These are phyloP conservation scores for Beauveria sp. DNA, from an alignment of 2,329 filamentous ascomycete species.

Conservation along the genomic window DNA sequence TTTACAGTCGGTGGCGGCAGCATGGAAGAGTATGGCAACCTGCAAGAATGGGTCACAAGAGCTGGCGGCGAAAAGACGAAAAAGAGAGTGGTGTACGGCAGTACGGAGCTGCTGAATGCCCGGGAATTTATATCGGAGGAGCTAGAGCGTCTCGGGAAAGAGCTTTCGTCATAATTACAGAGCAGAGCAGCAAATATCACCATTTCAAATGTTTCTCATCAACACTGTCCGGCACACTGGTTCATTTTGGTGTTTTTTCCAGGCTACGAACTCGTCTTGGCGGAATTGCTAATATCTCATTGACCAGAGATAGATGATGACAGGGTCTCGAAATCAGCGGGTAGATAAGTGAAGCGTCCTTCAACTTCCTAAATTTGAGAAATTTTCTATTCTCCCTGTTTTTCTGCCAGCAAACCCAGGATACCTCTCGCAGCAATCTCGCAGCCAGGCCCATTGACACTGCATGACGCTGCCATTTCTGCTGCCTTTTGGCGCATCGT, in stretches of 20 bases:
- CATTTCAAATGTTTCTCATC: not conserved
- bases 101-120: slow-evolving; percentile 72
- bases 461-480: not conserved
- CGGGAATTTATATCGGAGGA: slow-evolving; percentile 58
- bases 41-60: slow-evolving; percentile 90
- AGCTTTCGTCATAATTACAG: slow-evolving; percentile 33
- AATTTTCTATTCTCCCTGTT: not conserved
- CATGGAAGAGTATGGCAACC: slow-evolving; percentile 97
- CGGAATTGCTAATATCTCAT: too few relatives aligned
- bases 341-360: too few relatives aligned
- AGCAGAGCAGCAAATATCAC: not conserved
- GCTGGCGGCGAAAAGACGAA: slow-evolving; percentile 60
- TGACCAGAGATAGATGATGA: too few relatives aligned
- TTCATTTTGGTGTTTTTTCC: too few relatives aligned
- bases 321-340: too few relatives aligned
- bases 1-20: slow-evolving; percentile 93
- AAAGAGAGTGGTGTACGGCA: slow-evolving; percentile 87
- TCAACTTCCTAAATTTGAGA: too few relatives aligned
- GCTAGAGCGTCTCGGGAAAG: slow-evolving; percentile 53
- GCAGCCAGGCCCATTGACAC: not conserved
- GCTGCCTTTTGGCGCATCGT: not conserved
- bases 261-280: too few relatives aligned
- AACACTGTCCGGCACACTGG: too few relatives aligned
- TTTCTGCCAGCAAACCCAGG: not conserved
- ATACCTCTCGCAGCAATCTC: not conserved